These are phyloP conservation scores for Nasturtium officinale DNA, from an alignment of 345 rosid species.

Conservation along the genomic window DNA sequence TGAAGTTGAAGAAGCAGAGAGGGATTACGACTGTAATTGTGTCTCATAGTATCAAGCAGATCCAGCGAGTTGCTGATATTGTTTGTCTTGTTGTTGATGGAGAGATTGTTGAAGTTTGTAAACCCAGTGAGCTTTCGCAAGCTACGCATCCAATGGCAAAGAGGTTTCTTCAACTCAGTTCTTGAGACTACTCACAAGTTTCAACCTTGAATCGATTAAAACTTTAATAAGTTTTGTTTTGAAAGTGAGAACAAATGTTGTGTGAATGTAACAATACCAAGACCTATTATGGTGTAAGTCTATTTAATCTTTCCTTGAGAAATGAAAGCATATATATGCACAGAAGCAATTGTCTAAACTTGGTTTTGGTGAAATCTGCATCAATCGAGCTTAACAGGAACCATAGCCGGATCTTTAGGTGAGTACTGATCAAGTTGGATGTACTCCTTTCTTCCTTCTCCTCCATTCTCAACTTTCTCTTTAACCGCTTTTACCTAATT, in stretches of 20 bases:
- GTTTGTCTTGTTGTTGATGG: conserved; percentile 83
- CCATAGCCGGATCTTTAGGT: conserved; percentile 41
- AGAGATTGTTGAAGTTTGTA: conserved; percentile 71
- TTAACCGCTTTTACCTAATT: too few species aligned
- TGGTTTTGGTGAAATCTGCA: conserved; percentile 16
- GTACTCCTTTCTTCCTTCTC: conserved; percentile 70
- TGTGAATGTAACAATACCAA: conserved; percentile 28
- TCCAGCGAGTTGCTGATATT: conserved; percentile 77
- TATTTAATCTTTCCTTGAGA: conserved; percentile 4
- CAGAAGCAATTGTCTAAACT: conserved; percentile 21
- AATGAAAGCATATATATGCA: conserved; percentile 36
- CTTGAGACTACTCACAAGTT: conserved; percentile 23
- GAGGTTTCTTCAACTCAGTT: conserved; percentile 69
- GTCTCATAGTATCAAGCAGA: conserved; percentile 90
- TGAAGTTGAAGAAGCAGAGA: conserved; percentile 69
- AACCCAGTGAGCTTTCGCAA: conserved; percentile 65
- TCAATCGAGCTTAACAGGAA: conserved; percentile 39
- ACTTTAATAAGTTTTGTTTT: not conserved
- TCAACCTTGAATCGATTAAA: not conserved
- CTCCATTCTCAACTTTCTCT: conserved; percentile 66
- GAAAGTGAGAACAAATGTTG: not conserved
- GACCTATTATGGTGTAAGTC: not conserved
- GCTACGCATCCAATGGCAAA: conserved; percentile 84
- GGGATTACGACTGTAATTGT: conserved; percentile 71
- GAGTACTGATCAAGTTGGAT: conserved; percentile 46